Evolutionary conservation across 305 asterid species (phyloP).

Genomic region (Caryopteris hybrid): DNA sequence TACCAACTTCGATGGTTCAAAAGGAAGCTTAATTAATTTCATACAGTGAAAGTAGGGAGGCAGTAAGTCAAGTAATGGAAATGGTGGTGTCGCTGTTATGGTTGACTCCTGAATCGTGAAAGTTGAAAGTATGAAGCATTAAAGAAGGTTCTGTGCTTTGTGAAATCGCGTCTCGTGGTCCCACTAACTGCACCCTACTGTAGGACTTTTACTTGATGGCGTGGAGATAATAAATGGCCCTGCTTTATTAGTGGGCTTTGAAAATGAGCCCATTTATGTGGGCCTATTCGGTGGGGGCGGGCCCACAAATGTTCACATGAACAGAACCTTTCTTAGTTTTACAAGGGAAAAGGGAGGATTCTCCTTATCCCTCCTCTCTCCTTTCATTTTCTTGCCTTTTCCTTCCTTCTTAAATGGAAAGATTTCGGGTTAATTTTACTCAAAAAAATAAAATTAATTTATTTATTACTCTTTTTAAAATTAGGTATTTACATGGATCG

Average conservation of each 20-base stretch:
- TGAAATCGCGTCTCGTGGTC: not conserved
- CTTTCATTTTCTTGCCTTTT: not conserved
- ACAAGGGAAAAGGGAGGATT: not conserved
- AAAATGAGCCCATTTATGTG: slow-evolving; percentile 6
- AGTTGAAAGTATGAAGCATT: slow-evolving; percentile 6
- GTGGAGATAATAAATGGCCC: not conserved
- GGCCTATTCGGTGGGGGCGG: not conserved
- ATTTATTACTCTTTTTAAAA: too few species aligned
- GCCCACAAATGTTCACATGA: slow-evolving; percentile 1
- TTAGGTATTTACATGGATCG: too few species aligned
- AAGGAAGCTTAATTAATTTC: not conserved
- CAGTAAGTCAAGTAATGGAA: slow-evolving; percentile 5
- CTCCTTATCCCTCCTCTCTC: not conserved
- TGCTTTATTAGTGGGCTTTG: slow-evolving; percentile 6
- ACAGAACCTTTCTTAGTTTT: not conserved
- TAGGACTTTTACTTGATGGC: not conserved
- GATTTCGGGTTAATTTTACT: too few species aligned
- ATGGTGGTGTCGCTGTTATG: not conserved
- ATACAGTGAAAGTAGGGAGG: not conserved
- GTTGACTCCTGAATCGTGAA: slow-evolving; percentile 10
- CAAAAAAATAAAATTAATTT: too few species aligned
- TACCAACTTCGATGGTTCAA: not conserved
- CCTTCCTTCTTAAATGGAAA: not conserved
- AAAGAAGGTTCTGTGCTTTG: slow-evolving; percentile 10
- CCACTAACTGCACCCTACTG: not conserved